Base-by-base conservation (phyloP, 495 filamentous ascomycete genomes). In the Talaromyces wortmannii region DNA sequence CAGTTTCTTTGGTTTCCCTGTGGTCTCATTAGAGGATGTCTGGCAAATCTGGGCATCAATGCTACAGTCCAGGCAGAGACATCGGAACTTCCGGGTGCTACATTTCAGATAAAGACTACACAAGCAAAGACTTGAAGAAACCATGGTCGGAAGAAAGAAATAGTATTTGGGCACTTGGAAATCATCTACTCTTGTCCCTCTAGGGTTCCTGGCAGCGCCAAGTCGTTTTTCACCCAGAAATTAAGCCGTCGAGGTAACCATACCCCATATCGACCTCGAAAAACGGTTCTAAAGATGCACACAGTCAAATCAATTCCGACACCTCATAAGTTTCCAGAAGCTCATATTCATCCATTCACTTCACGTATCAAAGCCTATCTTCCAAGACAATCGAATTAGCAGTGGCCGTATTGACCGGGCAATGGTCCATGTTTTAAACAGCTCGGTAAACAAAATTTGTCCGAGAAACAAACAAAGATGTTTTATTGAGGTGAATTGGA, bases 1-100 rank as follows among this genome's bases (percentile, higher is more conserved):
- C 53, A 92, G 89, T 96, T 92, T 67, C 79, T 98, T 12, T 96
- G 87, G 85, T 95, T 97, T 66, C 94, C 94, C 5, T 92, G 90
- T 61, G 94, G 94, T 55, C 77, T 98, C 16, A 87, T 98, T 48
- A 79, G 92, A 43, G 94, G 94, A 50, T 89, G 90, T 33, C 75
- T 98, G 17, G 87, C 91, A 8, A 91, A 86, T 51, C 78, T 98
- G 79, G 92, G 94, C 13, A 91, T 98, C 56, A 82, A 87, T 59
- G 92, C 92, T 5, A 92, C 84, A 0, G 94, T 97, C 13, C 88
- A 95, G 62, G 92, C 88, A 11, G 92, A 96, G 72, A 86, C 84
- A 15, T 85, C 75, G 17, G 92, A 92, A 69, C 74, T 97, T 33
- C 95, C 94, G 7, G 81, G 80, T 5, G 94, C 92, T 47, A 91